Percentiles rank a stretch among this genome's conserved stretches.
Conservation (phyloP, 352 stramenopile genomes). For the Phytophthora uliginosa region DNA sequence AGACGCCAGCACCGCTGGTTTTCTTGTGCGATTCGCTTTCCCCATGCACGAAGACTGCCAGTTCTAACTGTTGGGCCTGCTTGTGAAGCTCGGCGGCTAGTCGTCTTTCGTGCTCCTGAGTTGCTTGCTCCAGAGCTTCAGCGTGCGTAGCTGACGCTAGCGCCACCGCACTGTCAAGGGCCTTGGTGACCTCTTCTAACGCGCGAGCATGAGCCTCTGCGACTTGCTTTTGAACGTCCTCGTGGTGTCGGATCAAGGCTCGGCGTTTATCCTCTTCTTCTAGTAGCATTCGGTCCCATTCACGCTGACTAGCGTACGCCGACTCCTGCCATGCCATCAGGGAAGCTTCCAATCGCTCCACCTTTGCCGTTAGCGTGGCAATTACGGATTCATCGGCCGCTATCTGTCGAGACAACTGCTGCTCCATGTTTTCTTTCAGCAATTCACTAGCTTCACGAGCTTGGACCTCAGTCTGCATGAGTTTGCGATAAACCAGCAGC, state of each 20-base stretch:
- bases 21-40: conserved; percentile 20
- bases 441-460: conserved; percentile 12
- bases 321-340: conserved; percentile 38
- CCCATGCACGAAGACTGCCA: conserved; percentile 38
- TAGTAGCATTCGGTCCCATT: conserved; percentile 34
- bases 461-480: conserved; percentile 18
- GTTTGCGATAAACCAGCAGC: conserved; percentile 25
- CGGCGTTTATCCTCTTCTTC: conserved; percentile 37
- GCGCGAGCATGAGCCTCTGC: conserved; percentile 15
- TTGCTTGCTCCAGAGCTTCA: conserved; percentile 27
- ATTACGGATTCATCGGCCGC: conserved; percentile 7
- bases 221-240: conserved; percentile 21
- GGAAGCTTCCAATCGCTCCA: conserved; percentile 35
- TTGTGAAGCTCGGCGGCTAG: conserved; percentile 45
- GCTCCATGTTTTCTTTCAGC: conserved; percentile 30
- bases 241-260: conserved; percentile 24
- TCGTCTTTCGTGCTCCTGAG: conserved; percentile 21
- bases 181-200: conserved; percentile 24
- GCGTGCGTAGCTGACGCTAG: conserved; percentile 27
- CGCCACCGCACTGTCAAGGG: conserved; percentile 16
- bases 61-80: conserved; percentile 59
- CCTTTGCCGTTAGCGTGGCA: conserved; percentile 19
- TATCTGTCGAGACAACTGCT: conserved; percentile 23
- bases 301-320: conserved; percentile 22
- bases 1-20: conserved; percentile 10